Evolutionary conservation across 2,329 filamentous ascomycete species (phyloP).

Genomic region (Fusarium tupiense): DNA sequence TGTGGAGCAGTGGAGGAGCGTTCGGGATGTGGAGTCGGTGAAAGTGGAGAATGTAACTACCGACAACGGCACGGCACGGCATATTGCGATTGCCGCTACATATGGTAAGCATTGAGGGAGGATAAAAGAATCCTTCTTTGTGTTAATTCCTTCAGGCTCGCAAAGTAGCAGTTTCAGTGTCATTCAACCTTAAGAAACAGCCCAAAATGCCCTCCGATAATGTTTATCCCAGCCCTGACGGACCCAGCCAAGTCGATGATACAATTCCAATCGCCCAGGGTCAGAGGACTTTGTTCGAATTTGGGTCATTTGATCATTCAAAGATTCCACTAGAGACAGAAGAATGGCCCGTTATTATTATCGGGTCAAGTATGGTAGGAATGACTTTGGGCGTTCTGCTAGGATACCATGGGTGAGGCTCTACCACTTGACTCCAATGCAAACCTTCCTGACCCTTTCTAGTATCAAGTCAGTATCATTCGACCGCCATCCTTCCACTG

Average conservation of each 20-base stretch:
- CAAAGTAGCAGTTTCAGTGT: not conserved
- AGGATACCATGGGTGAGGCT: not conserved
- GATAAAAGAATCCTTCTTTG: not conserved
- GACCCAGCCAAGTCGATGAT: not conserved
- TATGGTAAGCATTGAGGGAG: accelerated
- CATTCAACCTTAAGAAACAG: accelerated
- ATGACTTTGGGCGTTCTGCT: not conserved
- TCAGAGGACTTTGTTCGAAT: not conserved
- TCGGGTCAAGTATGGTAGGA: not conserved
- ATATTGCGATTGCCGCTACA: not conserved
- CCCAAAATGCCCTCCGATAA: not conserved
- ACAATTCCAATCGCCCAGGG: not conserved
- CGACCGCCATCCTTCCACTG: not conserved
- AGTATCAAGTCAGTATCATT: not conserved
- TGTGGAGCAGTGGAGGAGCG: not conserved
- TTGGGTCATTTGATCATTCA: not conserved
- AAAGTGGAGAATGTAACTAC: not conserved
- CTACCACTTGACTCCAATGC: not conserved
- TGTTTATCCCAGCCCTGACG: not conserved
- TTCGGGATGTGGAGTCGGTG: not conserved
- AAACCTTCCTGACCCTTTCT: accelerated
- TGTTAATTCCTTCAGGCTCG: accelerated
- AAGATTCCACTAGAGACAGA: not conserved
- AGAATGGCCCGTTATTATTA: not conserved
- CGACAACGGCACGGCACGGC: not conserved